Base-by-base conservation (phyloP, 2,329 filamentous ascomycete species). In the Cercospora janseana region DNA sequence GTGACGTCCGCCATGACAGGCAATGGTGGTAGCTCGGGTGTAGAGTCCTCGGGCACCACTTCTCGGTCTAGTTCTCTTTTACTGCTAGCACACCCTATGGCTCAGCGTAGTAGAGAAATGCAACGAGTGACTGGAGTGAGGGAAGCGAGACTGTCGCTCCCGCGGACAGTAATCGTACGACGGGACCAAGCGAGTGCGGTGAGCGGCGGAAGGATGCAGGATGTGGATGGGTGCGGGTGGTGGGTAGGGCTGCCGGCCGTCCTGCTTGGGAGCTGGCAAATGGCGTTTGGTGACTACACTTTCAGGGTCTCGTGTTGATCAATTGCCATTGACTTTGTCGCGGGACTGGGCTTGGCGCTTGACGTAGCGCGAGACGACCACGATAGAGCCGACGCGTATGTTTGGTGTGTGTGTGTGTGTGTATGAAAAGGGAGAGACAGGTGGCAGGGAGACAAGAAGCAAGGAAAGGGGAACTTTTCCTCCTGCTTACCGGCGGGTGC, bases 1-100 rank as follows among this genome's bases (percentile, higher is more conserved):
- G 31, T 34, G 16, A 42, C 32, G 10, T 38, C 42, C 13, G 49
- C 49, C 49, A 52, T 47, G 27, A 4, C 37, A 24, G 16, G 35
- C 23, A 24, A 23, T 24, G 31, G 15, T 26, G 35, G 13, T n/a
- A 20, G 44, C 20, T 37, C 32, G 44, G 16, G 32, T 46, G 32
- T 18, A 26, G 32, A 10, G 37, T 13, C 32, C 23, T 28, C 42
- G 4, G 43, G 34, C 26, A 20, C 31, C 43, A 34, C 43, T 10
- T 46, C 43, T 35, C 12, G 27, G 9, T 27, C 20, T 26, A 31
- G 16, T 37, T 35, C 43, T n/a, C 27, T 20, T 37, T 38, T 15
- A 26, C 40, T 43, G 40, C 40, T 26, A 26, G 26, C 15, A 26
- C 40, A 43, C 40, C 26, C 40, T 20, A 43, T 43, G 26, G 15